Evolutionary conservation across 495 filamentous ascomycete genomes (phyloP).

Genomic region (Penicillium samsonianum): DNA sequence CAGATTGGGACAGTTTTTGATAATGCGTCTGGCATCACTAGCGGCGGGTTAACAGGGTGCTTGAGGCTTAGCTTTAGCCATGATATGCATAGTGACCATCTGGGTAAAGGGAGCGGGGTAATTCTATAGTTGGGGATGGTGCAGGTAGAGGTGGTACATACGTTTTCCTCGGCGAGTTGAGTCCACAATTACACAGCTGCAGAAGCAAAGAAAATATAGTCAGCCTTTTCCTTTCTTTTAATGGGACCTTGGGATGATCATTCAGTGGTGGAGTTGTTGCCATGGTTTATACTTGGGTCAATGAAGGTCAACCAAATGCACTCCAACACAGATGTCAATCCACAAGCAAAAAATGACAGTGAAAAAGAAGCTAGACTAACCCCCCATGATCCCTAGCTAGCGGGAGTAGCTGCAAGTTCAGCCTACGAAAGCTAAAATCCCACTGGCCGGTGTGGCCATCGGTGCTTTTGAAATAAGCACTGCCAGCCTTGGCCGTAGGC

Average conservation of each 20-base stretch:
- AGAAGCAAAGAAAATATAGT: slow-evolving; percentile 5
- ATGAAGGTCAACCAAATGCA: not conserved
- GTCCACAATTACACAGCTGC: slow-evolving; percentile 87
- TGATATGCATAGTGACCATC: slow-evolving; percentile 8
- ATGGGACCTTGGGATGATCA: not conserved
- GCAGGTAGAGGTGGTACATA: slow-evolving; percentile 35
- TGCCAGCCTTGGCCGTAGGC: slow-evolving; percentile 62
- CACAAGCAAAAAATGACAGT: slow-evolving; percentile 4
- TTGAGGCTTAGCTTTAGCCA: slow-evolving; percentile 13
- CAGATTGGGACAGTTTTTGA: slow-evolving; percentile 94
- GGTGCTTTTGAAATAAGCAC: slow-evolving; percentile 96
- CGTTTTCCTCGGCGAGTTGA: slow-evolving; percentile 91
- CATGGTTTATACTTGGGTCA: not conserved
- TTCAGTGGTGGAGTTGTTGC: not conserved
- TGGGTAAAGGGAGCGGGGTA: not conserved
- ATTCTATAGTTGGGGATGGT: not conserved
- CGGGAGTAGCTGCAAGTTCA: slow-evolving; percentile 78
- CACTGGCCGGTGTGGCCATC: slow-evolving; percentile 91
- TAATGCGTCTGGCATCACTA: slow-evolving; percentile 88
- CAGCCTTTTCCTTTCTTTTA: slow-evolving; percentile 2
- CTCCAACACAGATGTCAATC: not conserved
- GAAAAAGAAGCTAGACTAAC: slow-evolving; percentile 43
- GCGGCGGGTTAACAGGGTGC: not conserved
- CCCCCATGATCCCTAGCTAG: slow-evolving; percentile 64
- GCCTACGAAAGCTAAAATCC: slow-evolving; percentile 78